Conservation (phyloP, 1,284 basidiomycete genomes). For the Sporisorium reilianum region DNA sequence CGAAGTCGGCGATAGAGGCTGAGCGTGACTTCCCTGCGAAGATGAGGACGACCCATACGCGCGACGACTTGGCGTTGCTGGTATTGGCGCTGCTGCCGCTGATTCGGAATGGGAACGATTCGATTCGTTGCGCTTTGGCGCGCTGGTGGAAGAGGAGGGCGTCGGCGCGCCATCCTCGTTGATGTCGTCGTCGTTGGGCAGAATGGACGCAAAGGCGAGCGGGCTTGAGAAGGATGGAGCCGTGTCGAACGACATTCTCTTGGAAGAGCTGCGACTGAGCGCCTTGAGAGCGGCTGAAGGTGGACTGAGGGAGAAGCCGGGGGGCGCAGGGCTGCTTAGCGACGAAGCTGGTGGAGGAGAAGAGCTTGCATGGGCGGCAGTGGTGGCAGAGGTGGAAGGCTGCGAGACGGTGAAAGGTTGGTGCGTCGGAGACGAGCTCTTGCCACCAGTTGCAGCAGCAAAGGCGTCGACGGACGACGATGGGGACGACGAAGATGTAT, state of each 20-base stretch:
- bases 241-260: slow-evolving; percentile 57
- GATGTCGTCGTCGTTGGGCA: slow-evolving; percentile 57
- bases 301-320: slow-evolving; percentile 39
- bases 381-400: slow-evolving; percentile 12
- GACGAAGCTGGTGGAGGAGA: slow-evolving; percentile 27
- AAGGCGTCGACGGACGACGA: slow-evolving; percentile 17
- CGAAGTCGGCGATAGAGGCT: slow-evolving; percentile 34
- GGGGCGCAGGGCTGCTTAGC: slow-evolving; percentile 20
- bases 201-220: slow-evolving; percentile 60
- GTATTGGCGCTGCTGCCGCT: slow-evolving; percentile 12
- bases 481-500: slow-evolving; percentile 9
- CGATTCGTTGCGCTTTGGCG: neutral
- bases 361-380: slow-evolving; percentile 28
- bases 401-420: slow-evolving; percentile 20
- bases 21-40: slow-evolving; percentile 24
- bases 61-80: slow-evolving; percentile 15
- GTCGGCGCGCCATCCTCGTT: slow-evolving; percentile 7
- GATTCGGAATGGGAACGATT: slow-evolving; percentile 14
- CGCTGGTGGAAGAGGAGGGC: slow-evolving; percentile 11
- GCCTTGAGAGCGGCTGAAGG: slow-evolving; percentile 41
- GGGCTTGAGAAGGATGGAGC: slow-evolving; percentile 67
- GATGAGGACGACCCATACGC: slow-evolving; percentile 28
- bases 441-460: slow-evolving; percentile 5
- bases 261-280: slow-evolving; percentile 38
- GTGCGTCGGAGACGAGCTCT: slow-evolving; percentile 16